Percentiles rank a stretch among this genome's conserved stretches.
Conservation (phyloP, 1,139 yeast genomes). For the Suhomyces guaymorum region DNA sequence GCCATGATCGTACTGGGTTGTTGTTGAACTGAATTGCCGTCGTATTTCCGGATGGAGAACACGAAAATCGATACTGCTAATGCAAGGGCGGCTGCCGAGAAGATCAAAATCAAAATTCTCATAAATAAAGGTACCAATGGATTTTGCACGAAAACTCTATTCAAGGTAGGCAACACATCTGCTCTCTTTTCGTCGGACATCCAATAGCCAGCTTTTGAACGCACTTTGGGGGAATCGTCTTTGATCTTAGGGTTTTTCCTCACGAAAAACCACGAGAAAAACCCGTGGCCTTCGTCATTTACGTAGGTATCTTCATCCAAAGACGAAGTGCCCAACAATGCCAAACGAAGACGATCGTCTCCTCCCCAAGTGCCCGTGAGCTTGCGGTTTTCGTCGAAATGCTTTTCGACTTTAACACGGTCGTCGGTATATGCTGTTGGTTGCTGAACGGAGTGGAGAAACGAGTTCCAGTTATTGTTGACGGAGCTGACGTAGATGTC, state of each 20-base stretch:
- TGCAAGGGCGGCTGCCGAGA: conserved; percentile 64
- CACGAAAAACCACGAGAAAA: conserved; percentile 12
- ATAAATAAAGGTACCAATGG: conserved; percentile 80
- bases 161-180: conserved; percentile 54
- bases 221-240: conserved; percentile 36
- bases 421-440: conserved; percentile 40
- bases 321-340: conserved; percentile 47
- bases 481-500: conserved; percentile 43
- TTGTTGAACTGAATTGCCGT: conserved; percentile 55
- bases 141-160: conserved; percentile 63
- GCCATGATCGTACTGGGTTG: conserved; percentile 95
- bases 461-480: conserved; percentile 42
- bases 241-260: conserved; percentile 11
- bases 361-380: conserved; percentile 66
- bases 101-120: conserved; percentile 64
- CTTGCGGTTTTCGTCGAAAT: conserved; percentile 21
- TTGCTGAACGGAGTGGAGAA: conserved; percentile 37
- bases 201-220: conserved; percentile 67
- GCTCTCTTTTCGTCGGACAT: conserved; percentile 63
- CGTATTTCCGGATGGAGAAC: conserved; percentile 42
- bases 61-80: conserved; percentile 65
- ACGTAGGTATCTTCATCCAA: conserved; percentile 32
- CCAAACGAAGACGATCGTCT: conserved; percentile 57
- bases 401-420: conserved; percentile 25
- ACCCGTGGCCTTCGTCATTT: conserved; percentile 19